phyloP scores from a whole-genome alignment of 495 filamentous ascomycete species.

The Rostrohypoxylon terebratum region DNA sequence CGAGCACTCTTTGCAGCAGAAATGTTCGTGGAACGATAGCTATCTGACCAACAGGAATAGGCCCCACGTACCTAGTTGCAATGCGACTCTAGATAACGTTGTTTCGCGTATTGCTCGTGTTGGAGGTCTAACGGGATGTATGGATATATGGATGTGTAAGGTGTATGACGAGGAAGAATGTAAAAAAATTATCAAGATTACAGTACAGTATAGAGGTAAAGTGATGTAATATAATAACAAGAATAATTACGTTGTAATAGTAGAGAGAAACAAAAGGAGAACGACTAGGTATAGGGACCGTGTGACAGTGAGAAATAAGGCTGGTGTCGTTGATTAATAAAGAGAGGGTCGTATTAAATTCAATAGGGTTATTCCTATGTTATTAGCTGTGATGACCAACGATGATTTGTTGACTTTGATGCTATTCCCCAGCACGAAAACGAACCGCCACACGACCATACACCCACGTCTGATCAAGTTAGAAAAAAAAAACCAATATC shows the following conservation, averaged over 20 bases:
- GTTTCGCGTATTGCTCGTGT: not conserved
- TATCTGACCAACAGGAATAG: conserved; percentile 14
- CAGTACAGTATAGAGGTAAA: not conserved
- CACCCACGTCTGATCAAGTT: not conserved
- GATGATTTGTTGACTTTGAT: conserved; percentile 1
- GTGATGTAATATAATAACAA: not conserved
- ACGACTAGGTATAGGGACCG: conserved; percentile 3
- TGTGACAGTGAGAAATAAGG: conserved; percentile 1
- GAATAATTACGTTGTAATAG: too few relatives aligned
- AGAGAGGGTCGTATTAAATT: conserved; percentile 19
- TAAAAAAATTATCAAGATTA: conserved; percentile 8
- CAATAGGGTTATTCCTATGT: conserved; percentile 11
- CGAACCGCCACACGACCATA: not conserved
- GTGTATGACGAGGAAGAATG: not conserved
- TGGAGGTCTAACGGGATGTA: not conserved
- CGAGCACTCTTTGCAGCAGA: conserved; percentile 12
- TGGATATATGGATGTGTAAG: not conserved
- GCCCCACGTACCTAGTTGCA: conserved; percentile 9
- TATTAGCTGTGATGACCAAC: not conserved
- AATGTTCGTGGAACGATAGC: conserved; percentile 5
- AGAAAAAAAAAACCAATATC: not conserved
- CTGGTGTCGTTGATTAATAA: conserved; percentile 9
- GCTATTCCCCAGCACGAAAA: not conserved
- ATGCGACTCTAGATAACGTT: conserved; percentile 14
- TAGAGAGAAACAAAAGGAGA: not conserved